Conservation (phyloP, 768 basidiomycete genomes). For the Lactarius deliciosus region DNA sequence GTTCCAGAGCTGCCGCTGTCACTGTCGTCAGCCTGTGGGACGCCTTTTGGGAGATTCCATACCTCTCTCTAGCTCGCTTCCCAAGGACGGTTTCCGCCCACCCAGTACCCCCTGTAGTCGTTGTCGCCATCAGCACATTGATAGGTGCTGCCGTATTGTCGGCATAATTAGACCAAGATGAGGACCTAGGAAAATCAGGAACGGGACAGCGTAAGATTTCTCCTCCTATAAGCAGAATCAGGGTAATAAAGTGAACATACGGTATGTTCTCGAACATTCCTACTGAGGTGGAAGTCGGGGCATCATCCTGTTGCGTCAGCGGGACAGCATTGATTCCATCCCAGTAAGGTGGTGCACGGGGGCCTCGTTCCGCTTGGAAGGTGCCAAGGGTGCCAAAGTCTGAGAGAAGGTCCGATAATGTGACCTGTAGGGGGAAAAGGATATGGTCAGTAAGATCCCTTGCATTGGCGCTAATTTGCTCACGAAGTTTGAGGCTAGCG, state of each 20-base stretch:
- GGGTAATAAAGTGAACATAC: not conserved
- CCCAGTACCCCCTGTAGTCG: not conserved
- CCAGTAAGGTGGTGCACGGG: not conserved
- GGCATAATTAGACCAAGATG: not conserved
- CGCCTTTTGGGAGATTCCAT: not conserved
- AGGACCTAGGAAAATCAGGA: not conserved
- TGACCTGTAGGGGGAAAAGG: not conserved
- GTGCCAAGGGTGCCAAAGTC: not conserved
- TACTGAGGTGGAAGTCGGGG: not conserved
- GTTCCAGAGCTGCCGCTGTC: not conserved
- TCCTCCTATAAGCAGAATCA: not conserved
- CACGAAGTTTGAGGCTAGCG: not conserved
- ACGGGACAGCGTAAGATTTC: not conserved
- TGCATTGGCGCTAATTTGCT: not conserved
- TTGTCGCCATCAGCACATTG: not conserved
- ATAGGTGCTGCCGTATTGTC: not conserved
- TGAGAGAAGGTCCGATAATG: not conserved
- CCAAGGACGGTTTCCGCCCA: not conserved
- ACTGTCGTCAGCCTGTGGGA: not conserved
- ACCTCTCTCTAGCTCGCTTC: not conserved
- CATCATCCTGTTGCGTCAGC: not conserved
- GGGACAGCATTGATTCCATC: not conserved
- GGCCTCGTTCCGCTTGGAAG: not conserved
- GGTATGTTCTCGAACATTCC: not conserved
- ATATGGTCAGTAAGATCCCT: not conserved